Conservation (phyloP, 2,329 filamentous ascomycete species). For the Myotisia sp. region DNA sequence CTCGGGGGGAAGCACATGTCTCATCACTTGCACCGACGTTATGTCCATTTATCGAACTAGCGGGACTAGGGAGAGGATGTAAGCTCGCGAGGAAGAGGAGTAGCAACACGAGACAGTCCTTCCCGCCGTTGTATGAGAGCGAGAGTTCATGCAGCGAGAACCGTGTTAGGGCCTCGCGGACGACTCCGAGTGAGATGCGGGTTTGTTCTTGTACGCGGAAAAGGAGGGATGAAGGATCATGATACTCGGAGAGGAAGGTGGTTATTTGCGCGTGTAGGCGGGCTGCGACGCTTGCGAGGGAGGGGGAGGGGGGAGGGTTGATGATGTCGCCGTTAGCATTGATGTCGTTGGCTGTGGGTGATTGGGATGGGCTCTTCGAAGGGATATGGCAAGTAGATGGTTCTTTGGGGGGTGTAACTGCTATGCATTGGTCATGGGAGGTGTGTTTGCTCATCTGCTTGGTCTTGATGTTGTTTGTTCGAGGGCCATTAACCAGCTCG, state of each 20-base stretch:
- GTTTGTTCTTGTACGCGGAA: constrained; percentile 60
- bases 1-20: constrained; percentile 1
- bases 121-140: constrained; percentile 92
- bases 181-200: constrained; percentile 54
- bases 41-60: background rate
- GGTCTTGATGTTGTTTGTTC: too few relatives aligned
- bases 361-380: too few relatives aligned
- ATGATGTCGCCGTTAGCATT: constrained; percentile 3
- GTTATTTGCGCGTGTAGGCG: constrained; percentile 46
- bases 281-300: constrained; percentile 49
- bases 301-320: constrained; percentile 10
- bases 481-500: too few relatives aligned
- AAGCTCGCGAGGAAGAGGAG: constrained; percentile 65
- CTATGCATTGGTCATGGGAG: too few relatives aligned
- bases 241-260: constrained; percentile 49
- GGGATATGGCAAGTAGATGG: too few relatives aligned
- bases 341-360: background rate
- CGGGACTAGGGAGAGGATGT: constrained; percentile 14
- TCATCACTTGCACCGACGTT: background rate
- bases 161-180: constrained; percentile 57
- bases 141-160: constrained; percentile 71
- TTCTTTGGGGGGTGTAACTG: too few relatives aligned
- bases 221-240: constrained; percentile 42
- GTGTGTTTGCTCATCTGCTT: too few relatives aligned
- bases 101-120: constrained; percentile 88